Conservation (phyloP, 768 basidiomycete genomes). For the Tephrocybe rancida region DNA sequence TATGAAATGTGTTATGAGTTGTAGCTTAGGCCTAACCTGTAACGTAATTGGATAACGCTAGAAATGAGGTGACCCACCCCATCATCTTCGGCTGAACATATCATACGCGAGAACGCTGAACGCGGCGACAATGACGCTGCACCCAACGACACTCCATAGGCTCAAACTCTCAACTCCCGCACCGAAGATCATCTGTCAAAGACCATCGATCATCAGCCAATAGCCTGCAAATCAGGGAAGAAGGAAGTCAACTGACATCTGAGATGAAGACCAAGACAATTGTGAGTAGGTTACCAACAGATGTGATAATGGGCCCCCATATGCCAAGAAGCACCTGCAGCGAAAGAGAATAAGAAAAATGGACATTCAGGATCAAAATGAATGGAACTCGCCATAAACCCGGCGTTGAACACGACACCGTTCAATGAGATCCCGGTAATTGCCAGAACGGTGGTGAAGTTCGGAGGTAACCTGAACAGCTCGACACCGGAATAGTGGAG, state of each 20-base stretch:
- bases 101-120: conserved; percentile 82
- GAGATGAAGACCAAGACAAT: conserved; percentile 86
- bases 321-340: conserved; percentile 76
- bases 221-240: neutral
- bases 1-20: no score
- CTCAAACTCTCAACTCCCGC: conserved; percentile 63
- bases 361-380: neutral
- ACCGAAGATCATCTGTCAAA: conserved; percentile 55
- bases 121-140: conserved; percentile 76
- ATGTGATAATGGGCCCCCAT: conserved; percentile 88
- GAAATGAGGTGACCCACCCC: no score
- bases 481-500: conserved; percentile 71
- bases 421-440: conserved; percentile 70
- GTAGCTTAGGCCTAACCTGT: no score
- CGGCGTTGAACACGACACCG: conserved; percentile 83
- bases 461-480: conserved; percentile 64
- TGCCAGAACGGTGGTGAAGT: conserved; percentile 42
- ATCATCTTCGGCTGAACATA: conserved; percentile 48
- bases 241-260: conserved; percentile 52
- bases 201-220: neutral
- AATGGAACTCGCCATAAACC: conserved; percentile 68
- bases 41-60: no score
- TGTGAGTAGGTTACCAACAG: conserved; percentile 92
- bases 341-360: conserved; percentile 10
- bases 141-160: conserved; percentile 74